Evolutionary conservation across 1,139 yeast species (phyloP).

Genomic region (Pichia cactophila): DNA sequence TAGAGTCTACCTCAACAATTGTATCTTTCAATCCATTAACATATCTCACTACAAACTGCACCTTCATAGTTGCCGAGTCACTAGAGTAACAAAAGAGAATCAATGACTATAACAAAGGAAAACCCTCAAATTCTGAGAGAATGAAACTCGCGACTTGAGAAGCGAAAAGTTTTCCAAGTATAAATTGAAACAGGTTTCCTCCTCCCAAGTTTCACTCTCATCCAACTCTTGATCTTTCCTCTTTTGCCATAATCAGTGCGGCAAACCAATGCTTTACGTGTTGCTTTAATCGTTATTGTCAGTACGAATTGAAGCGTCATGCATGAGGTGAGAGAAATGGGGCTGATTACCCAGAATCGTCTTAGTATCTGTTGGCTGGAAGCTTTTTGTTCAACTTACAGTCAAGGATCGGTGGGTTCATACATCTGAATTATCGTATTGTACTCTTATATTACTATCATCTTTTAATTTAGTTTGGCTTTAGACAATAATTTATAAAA

Average conservation of each 20-base stretch:
- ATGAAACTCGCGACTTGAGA: background rate
- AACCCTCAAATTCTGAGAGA: background rate
- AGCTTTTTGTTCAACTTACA: conserved; percentile 13
- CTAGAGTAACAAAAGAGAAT: background rate
- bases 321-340: conserved; percentile 55
- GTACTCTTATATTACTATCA: background rate
- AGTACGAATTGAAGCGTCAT: conserved; percentile 41
- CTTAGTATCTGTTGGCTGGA: conserved; percentile 43
- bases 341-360: conserved; percentile 38
- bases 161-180: background rate
- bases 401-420: conserved; percentile 54
- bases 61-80: conserved; percentile 1
- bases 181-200: background rate
- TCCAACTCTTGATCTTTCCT: background rate
- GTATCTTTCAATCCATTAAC: conserved; percentile 43
- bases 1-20: conserved; percentile 26
- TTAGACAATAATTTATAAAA: background rate
- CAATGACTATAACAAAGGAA: background rate
- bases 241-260: conserved; percentile 37
- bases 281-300: conserved; percentile 39
- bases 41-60: conserved; percentile 41
- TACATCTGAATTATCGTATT: conserved; percentile 29
- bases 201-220: background rate
- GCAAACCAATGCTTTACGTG: conserved; percentile 65
- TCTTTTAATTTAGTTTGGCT: background rate